Conservation (phyloP, 1,284 basidiomycete species). For the Peniophora sp. region DNA sequence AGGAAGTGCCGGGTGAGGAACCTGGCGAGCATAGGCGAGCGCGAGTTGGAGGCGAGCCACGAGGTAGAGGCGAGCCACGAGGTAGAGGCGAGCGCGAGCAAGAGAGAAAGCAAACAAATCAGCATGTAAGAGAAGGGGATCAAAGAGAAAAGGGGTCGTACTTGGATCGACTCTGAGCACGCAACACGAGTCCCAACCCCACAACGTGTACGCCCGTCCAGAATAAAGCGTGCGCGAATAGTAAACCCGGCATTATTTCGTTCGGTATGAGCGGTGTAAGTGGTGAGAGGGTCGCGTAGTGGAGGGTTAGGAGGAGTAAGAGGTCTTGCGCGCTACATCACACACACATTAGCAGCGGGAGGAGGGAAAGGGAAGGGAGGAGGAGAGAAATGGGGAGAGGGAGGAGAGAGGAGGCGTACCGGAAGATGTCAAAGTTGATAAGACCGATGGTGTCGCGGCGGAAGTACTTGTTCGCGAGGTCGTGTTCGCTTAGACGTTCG, state of each 20-base stretch:
- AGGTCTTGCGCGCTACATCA: slow-evolving; percentile 55
- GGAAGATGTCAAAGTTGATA: slow-evolving; percentile 77
- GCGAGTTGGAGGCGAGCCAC: no score
- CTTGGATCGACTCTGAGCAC: slow-evolving; percentile 74
- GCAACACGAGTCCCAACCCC: slow-evolving; percentile 79
- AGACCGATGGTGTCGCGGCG: slow-evolving; percentile 81
- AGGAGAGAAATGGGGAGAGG: slow-evolving; percentile 3
- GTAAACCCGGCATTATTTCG: slow-evolving; percentile 42
- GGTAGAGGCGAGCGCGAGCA: no score
- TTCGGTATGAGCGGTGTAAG: slow-evolving; percentile 36
- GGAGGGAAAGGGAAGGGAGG: no score
- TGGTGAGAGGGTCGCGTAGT: slow-evolving; percentile 44
- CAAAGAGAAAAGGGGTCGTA: no score
- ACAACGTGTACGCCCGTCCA: slow-evolving; percentile 91
- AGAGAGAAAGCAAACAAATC: no score
- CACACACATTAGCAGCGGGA: not conserved
- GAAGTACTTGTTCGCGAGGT: slow-evolving; percentile 88
- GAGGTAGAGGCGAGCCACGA: no score
- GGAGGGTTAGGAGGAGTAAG: slow-evolving; percentile 50
- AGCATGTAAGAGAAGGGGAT: no score
- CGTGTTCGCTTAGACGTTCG: slow-evolving; percentile 61
- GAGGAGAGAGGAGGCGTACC: slow-evolving; percentile 44
- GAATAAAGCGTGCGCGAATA: slow-evolving; percentile 76
- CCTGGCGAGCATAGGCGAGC: slow-evolving; percentile 20
- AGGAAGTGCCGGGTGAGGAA: slow-evolving; percentile 92